Percentiles rank a stretch among this genome's conserved stretches.
Conservation (phyloP, 192 early-diverging fungal species). For the Bifiguratus adelaidae region DNA sequence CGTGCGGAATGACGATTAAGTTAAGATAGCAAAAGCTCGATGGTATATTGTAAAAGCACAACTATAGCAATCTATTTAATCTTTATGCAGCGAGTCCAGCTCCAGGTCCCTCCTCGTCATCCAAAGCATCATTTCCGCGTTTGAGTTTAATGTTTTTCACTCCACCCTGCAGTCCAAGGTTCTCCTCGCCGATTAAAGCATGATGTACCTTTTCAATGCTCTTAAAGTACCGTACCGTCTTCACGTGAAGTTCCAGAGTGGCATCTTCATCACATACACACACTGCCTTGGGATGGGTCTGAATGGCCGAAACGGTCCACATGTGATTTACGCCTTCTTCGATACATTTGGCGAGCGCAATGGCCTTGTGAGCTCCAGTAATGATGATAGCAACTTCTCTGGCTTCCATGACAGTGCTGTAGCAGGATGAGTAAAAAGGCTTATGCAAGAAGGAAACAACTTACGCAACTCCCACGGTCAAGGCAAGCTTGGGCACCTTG, state of each 20-base stretch:
- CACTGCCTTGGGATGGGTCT: conserved; percentile 68
- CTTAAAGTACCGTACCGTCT: conserved; percentile 83
- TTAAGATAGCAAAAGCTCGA: no score
- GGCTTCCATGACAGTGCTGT: conserved; percentile 78
- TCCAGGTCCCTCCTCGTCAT: no score
- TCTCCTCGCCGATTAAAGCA: conserved; percentile 55
- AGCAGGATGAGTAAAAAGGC: no score
- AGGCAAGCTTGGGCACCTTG: conserved; percentile 78
- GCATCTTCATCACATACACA: conserved; percentile 81
- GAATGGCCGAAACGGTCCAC: conserved; percentile 83
- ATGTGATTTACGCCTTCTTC: conserved; percentile 76
- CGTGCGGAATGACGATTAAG: no score
- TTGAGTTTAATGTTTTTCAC: no score
- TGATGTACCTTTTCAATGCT: conserved; percentile 73
- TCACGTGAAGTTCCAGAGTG: conserved; percentile 74
- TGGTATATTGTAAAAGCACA: no score
- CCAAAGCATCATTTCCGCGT: no score
- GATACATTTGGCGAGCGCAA: conserved; percentile 15
- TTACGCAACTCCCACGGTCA: conserved; percentile 77
- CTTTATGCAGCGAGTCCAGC: no score
- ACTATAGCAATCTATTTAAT: no score
- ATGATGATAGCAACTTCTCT: conserved; percentile 79
- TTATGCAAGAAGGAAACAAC: conserved; percentile 17
- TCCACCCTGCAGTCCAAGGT: conserved; percentile 54
- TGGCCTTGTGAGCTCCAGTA: conserved; percentile 73